Percentiles rank a stretch among this genome's conserved stretches.
Conservation (phyloP, 2,329 filamentous ascomycete genomes). For the Knufia petricola region DNA sequence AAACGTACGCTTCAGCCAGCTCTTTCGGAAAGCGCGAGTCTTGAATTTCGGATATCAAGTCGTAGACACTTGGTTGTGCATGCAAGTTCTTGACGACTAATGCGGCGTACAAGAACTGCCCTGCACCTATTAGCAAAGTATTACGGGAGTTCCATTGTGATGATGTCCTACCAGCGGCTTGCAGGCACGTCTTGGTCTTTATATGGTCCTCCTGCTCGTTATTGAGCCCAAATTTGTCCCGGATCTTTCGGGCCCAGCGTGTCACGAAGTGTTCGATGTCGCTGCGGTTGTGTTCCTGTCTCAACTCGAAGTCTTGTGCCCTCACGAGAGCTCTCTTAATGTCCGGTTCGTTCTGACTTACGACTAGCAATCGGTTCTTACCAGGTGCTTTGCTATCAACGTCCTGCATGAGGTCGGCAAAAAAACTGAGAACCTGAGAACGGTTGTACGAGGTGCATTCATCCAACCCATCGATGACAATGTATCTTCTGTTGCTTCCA, state of each 20-base stretch:
- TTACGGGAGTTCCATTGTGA: neutral
- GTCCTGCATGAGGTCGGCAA: conserved; percentile 23
- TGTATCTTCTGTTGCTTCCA: conserved; percentile 24
- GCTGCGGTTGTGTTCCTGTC: conserved; percentile 17
- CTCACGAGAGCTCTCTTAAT: conserved; percentile 23
- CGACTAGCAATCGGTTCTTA: conserved; percentile 26
- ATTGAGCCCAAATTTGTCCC: conserved; percentile 15
- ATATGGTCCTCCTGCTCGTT: conserved; percentile 1
- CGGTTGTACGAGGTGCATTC: conserved; percentile 30
- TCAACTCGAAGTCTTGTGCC: conserved; percentile 23
- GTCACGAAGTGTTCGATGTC: conserved; percentile 26
- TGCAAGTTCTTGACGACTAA: conserved; percentile 23
- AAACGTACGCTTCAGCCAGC: conserved; percentile 19
- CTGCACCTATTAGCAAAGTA: conserved; percentile 11
- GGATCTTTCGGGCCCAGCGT: conserved; percentile 19
- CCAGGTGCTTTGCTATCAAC: conserved; percentile 22
- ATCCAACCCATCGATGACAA: conserved; percentile 38
- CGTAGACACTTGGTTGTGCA: conserved; percentile 18
- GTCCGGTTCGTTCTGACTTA: conserved; percentile 27
- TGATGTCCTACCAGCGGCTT: conserved; percentile 1
- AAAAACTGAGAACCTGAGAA: conserved; percentile 22
- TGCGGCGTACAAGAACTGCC: conserved; percentile 25
- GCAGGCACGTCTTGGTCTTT: conserved; percentile 21
- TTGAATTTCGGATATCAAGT: conserved; percentile 20
- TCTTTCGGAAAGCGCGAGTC: conserved; percentile 10